Evolutionary conservation across 352 stramenopile genomes (phyloP).

Genomic region (Globisporangium emineosum): DNA sequence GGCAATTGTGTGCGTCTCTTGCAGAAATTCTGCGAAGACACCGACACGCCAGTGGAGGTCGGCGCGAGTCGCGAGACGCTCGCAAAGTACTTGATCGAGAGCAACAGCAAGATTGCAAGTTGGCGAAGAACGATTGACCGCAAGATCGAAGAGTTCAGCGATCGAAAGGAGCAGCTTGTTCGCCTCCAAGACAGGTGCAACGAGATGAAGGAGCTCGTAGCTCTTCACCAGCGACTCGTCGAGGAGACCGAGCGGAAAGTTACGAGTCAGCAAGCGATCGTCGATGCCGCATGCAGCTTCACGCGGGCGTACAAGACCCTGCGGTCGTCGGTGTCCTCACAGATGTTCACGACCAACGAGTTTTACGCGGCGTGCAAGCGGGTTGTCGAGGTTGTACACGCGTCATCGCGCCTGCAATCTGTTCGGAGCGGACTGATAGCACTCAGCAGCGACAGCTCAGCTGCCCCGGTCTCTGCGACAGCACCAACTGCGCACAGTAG

Average conservation of each 20-base stretch:
- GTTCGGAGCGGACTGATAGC: constrained; percentile 16
- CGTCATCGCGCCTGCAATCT: constrained; percentile 14
- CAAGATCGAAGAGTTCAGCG: constrained; percentile 39
- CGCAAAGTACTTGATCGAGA: constrained; percentile 35
- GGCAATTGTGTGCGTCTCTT: constrained; percentile 46
- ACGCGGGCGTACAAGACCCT: constrained; percentile 36
- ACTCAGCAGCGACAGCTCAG: constrained; percentile 3
- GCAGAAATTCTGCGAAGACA: constrained; percentile 38
- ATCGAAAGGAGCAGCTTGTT: constrained; percentile 39
- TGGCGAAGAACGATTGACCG: constrained; percentile 47
- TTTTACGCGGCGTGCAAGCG: constrained; percentile 39
- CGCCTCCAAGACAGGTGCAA: constrained; percentile 37
- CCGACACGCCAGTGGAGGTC: constrained; percentile 15
- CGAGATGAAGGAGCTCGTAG: constrained; percentile 48
- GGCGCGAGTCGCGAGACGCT: constrained; percentile 16
- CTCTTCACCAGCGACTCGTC: constrained; percentile 39
- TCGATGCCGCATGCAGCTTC: constrained; percentile 43
- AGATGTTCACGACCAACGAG: constrained; percentile 37
- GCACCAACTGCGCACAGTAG: neutral
- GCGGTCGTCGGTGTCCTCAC: constrained; percentile 26
- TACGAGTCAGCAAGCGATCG: constrained; percentile 29
- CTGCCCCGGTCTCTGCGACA: neutral
- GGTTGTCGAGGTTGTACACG: constrained; percentile 35
- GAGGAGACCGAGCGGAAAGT: constrained; percentile 40
- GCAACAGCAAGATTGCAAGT: constrained; percentile 39